Evolutionary conservation across 768 basidiomycete genomes (phyloP).

Genomic region (Terana coerulea): DNA sequence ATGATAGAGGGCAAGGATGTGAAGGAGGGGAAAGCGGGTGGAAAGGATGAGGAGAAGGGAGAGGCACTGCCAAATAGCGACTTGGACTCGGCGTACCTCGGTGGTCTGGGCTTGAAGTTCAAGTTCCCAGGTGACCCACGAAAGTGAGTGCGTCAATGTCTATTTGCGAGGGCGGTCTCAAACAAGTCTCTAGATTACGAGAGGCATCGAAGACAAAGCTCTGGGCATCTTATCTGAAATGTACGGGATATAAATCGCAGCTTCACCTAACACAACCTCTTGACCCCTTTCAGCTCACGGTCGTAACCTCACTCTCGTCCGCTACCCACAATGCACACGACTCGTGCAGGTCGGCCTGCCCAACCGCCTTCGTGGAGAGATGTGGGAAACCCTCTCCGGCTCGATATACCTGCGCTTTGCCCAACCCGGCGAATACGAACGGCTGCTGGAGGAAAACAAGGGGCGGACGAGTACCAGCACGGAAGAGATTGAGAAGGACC

Average conservation of each 20-base stretch:
- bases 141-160: constrained; percentile 51
- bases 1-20: constrained; percentile 70
- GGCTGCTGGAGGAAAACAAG: constrained; percentile 69
- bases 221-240: constrained; percentile 84
- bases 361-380: constrained; percentile 89
- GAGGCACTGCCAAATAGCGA: constrained; percentile 24
- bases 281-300: constrained; percentile 65
- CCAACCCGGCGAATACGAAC: constrained; percentile 79
- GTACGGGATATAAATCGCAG: constrained; percentile 36
- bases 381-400: constrained; percentile 97
- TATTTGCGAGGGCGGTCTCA: neutral
- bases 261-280: constrained; percentile 9
- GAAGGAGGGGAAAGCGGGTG: constrained; percentile 50
- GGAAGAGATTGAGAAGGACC: constrained; percentile 98
- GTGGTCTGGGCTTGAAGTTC: constrained; percentile 76
- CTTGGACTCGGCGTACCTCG: constrained; percentile 59
- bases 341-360: constrained; percentile 96
- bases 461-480: constrained; percentile 84
- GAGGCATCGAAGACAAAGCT: constrained; percentile 95
- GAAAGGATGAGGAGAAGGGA: too few species aligned
- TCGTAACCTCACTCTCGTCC: constrained; percentile 89
- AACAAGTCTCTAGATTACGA: constrained; percentile 50
- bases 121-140: constrained; percentile 92
- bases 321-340: constrained; percentile 96
- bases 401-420: constrained; percentile 87